Evolutionary conservation across 2,329 filamentous ascomycete species (phyloP), one percentile per base, ranked within the genome.

Genomic region (Talaromyces sp.): DNA sequence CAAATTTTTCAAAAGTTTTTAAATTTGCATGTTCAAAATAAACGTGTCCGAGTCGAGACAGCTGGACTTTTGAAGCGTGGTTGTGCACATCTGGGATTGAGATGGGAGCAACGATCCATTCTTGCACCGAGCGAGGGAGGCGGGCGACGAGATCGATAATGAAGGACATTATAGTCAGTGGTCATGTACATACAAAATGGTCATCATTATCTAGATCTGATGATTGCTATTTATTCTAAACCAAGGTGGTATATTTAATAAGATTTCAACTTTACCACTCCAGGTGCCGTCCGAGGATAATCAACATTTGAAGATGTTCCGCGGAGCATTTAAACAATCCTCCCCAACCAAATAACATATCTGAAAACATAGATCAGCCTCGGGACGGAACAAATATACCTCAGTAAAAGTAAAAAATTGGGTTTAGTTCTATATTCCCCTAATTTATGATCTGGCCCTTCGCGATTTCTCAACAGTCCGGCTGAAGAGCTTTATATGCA

Each of bases 21-120:
- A 75, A 59, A 53, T 73, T 65, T 14, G 62, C 59, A 59, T 76
- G 73, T 50, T 70, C 67, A 52, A 70, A 75, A 51, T 69, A 69
- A 30, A 74, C 68, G 56, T 75, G 68, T 8, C 59, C 66, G 5
- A 76, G 64, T 40, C 69, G 66, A 12, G 58, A 56, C 2, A 76
- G 65, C 47, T 70, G 66, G n/a, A 76, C 59, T 60, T 69, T 69
- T 9, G 57, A 55, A 1, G 66, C 64, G 9, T 61, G 14, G 56
- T 74, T 73, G 7, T 52, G 31, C 1, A 68, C 66, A 23, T 52
- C 47, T 5, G 64, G 66, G n/a, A 71, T 68, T 7, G 51, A 42
- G 57, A 60, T 66, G 27, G 47, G 30, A 23, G 63, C 59, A 5
- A 63, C 52, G 31, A 68, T 61, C 61, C 61, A 61, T 54, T 69